Evolutionary conservation across 2,329 filamentous ascomycete genomes (phyloP).

Genomic region (Chalara sp.): DNA sequence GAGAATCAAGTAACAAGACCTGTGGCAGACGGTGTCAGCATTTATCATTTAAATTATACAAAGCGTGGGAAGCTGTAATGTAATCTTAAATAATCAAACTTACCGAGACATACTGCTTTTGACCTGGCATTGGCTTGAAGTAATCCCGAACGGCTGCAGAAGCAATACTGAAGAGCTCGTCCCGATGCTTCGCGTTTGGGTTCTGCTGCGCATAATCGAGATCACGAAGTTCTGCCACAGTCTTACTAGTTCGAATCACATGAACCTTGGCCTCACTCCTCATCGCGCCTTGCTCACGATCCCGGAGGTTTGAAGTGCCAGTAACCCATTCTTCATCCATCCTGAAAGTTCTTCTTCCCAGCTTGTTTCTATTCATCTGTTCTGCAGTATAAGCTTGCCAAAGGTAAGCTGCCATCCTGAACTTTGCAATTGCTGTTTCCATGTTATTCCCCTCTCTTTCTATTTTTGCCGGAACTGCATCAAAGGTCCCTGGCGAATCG

Average conservation of each 20-base stretch:
- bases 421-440: slow-evolving; percentile 78
- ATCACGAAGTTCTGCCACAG: slow-evolving; percentile 74
- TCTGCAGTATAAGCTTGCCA: slow-evolving; percentile 98
- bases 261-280: slow-evolving; percentile 89
- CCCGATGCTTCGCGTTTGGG: slow-evolving; percentile 58
- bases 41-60: neutral
- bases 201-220: slow-evolving; percentile 76
- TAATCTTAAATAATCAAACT: neutral
- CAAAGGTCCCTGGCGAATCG: slow-evolving; percentile 81
- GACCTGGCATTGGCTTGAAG: slow-evolving; percentile 67
- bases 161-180: slow-evolving; percentile 71
- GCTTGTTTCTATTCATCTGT: slow-evolving; percentile 86
- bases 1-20: slow-evolving; percentile 73
- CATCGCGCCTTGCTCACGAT: slow-evolving; percentile 64
- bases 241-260: slow-evolving; percentile 75
- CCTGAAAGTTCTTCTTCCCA: slow-evolving; percentile 79
- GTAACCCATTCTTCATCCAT: slow-evolving; percentile 94
- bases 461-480: slow-evolving; percentile 68
- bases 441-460: slow-evolving; percentile 77
- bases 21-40: neutral
- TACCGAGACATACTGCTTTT: slow-evolving; percentile 79
- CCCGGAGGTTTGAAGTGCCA: slow-evolving; percentile 71
- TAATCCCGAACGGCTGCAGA: slow-evolving; percentile 70
- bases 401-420: slow-evolving; percentile 88
- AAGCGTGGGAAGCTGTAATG: neutral